A percentile compares a stretch with the other conserved stretches of the same genome.
phyloP scores from a whole-genome alignment of 441 rosid species.

The Croton laevigatus region DNA sequence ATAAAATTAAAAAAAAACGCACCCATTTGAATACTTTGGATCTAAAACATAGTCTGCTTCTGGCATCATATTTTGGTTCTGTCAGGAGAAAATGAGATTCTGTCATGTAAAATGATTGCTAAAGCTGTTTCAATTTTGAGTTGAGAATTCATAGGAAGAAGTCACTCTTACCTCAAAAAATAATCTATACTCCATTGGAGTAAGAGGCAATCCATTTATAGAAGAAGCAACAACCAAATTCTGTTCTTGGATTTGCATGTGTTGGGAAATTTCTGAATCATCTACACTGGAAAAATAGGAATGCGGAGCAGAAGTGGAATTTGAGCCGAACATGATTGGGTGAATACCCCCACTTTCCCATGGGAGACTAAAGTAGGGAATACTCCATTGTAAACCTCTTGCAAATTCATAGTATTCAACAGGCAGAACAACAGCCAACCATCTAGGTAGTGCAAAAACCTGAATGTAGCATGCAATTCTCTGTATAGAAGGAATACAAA shows the following conservation, averaged over 20 bases:
- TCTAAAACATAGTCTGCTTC: slow-evolving; percentile 65
- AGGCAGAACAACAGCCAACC: slow-evolving; percentile 71
- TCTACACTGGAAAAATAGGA: slow-evolving; percentile 37
- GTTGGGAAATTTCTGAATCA: slow-evolving; percentile 23
- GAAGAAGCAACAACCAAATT: slow-evolving; percentile 36
- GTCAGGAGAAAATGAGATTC: slow-evolving; percentile 23
- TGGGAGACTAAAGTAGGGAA: slow-evolving; percentile 88
- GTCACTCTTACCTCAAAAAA: slow-evolving; percentile 66
- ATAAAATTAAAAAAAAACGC: slow-evolving; percentile 26
- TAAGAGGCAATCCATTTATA: slow-evolving; percentile 65
- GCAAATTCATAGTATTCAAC: slow-evolving; percentile 73
- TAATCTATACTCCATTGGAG: slow-evolving; percentile 61
- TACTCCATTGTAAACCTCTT: slow-evolving; percentile 75
- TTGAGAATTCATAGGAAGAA: slow-evolving; percentile 6
- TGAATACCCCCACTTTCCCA: slow-evolving; percentile 69
- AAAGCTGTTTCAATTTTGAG: background rate
- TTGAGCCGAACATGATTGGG: slow-evolving; percentile 58
- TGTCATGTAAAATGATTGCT: slow-evolving; percentile 1
- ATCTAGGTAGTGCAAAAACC: slow-evolving; percentile 84
- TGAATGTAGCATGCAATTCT: slow-evolving; percentile 86
- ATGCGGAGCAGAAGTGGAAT: slow-evolving; percentile 40
- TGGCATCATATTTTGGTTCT: slow-evolving; percentile 63
- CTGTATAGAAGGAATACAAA: slow-evolving; percentile 39
- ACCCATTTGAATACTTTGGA: slow-evolving; percentile 55
- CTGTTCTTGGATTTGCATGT: slow-evolving; percentile 27